Evolutionary conservation across 1,284 basidiomycete genomes (phyloP).

Genomic region (Moesziomyces aphidis): DNA sequence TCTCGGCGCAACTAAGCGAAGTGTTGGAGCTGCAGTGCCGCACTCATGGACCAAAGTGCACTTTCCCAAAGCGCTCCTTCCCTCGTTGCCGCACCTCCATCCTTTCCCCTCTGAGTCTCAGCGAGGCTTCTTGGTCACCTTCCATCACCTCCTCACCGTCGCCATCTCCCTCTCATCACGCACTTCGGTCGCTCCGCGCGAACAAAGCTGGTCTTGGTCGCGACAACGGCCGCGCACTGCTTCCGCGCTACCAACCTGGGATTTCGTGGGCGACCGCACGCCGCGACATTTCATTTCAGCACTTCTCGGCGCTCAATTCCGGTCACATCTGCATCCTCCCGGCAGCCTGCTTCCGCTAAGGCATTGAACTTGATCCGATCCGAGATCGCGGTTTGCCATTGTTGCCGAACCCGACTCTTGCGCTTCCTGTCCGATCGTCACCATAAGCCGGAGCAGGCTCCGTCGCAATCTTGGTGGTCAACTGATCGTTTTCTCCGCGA

Average conservation of each 20-base stretch:
- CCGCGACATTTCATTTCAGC: constrained; percentile 31
- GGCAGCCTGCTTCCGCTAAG: not conserved
- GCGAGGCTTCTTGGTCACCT: too few species aligned
- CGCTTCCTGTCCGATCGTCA: not conserved
- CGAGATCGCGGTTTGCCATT: not conserved
- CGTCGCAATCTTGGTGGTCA: not conserved
- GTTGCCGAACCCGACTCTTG: too few species aligned
- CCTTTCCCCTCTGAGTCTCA: not conserved
- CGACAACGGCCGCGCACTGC: too few species aligned
- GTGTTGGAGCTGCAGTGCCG: too few species aligned
- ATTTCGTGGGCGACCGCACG: constrained; percentile 5
- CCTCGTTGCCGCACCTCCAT: not conserved
- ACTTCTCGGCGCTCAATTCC: not conserved
- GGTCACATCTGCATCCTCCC: not conserved
- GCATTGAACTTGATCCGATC: not conserved
- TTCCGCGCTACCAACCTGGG: not conserved
- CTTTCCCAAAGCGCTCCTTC: too few species aligned
- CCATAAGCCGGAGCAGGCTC: not conserved
- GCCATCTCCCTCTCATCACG: not conserved
- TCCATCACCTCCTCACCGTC: not conserved
- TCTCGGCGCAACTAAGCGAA: too few species aligned
- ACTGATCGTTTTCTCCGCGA: not conserved
- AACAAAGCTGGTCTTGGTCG: not conserved
- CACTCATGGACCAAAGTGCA: too few species aligned
- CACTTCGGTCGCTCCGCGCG: not conserved